Evolutionary conservation across 345 rosid species (phyloP).

Genomic region (Lepidium africanum): DNA sequence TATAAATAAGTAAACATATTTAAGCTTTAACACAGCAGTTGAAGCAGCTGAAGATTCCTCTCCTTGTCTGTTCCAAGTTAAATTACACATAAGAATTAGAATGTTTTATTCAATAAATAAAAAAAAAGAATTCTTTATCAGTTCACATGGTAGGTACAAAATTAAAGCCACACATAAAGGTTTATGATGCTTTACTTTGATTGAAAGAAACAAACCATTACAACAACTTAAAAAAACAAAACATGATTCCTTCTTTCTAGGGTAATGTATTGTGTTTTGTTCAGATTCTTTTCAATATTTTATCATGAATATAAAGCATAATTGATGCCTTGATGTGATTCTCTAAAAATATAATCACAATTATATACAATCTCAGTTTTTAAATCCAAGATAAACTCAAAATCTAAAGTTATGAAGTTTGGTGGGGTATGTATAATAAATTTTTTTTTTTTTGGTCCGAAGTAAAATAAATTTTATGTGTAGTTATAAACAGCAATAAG

Average conservation of each 20-base stretch:
- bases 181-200: slow-evolving; percentile 18
- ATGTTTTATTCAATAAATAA: not conserved
- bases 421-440: not conserved
- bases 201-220: not conserved
- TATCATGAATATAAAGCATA: not conserved
- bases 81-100: slow-evolving; percentile 4
- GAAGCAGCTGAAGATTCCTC: slow-evolving; percentile 73
- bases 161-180: not conserved
- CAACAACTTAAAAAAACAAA: not conserved
- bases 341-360: not conserved
- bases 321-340: not conserved
- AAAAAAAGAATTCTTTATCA: not conserved
- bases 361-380: not conserved
- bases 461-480: slow-evolving; percentile 8
- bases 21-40: slow-evolving; percentile 75
- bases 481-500: slow-evolving; percentile 1
- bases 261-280: not conserved
- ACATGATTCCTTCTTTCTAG: not conserved
- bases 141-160: slow-evolving; percentile 14
- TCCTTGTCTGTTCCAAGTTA: slow-evolving; percentile 45
- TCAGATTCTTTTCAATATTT: not conserved
- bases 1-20: not conserved
- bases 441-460: no score
- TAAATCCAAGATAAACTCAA: slow-evolving; percentile 1
- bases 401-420: not conserved